These are phyloP conservation scores for Gossypium bickii DNA, from an alignment of 345 rosid species.

Conservation along the genomic window DNA sequence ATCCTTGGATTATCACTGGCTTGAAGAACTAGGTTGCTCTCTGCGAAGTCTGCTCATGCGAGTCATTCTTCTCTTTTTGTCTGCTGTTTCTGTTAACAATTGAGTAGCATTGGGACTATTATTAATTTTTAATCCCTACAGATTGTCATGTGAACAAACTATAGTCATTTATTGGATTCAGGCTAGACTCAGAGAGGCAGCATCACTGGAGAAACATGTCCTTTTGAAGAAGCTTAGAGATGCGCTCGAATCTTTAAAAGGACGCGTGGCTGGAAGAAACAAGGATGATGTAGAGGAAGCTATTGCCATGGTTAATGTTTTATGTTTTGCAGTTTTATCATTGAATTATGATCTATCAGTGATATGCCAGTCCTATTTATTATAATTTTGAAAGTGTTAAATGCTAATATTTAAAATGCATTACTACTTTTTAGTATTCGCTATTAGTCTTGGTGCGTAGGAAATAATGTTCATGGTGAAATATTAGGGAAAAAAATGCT, in stretches of 20 bases:
- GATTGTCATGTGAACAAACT: background rate
- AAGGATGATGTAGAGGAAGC: constrained; percentile 97
- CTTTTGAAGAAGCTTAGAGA: constrained; percentile 95
- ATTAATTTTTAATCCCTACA: background rate
- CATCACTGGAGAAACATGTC: constrained; percentile 94
- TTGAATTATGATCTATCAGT: background rate
- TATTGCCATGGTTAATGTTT: constrained; percentile 71
- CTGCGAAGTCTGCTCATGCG: background rate
- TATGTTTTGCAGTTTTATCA: background rate
- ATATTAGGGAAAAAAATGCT: background rate
- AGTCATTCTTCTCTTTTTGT: background rate
- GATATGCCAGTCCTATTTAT: background rate
- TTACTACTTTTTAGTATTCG: background rate
- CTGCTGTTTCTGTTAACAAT: constrained; percentile 6
- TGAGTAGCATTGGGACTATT: constrained; percentile 8
- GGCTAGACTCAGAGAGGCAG: constrained; percentile 90
- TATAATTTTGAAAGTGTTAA: background rate
- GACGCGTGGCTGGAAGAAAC: constrained; percentile 87
- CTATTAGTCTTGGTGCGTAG: background rate
- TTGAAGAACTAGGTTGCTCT: background rate
- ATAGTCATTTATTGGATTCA: constrained; percentile 34
- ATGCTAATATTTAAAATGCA: background rate
- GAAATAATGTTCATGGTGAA: background rate
- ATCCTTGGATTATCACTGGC: constrained; percentile 3
- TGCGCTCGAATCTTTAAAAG: constrained; percentile 81